Base-by-base conservation (phyloP, 192 early-diverging fungal genomes). In the Bifiguratus adelaidae region DNA sequence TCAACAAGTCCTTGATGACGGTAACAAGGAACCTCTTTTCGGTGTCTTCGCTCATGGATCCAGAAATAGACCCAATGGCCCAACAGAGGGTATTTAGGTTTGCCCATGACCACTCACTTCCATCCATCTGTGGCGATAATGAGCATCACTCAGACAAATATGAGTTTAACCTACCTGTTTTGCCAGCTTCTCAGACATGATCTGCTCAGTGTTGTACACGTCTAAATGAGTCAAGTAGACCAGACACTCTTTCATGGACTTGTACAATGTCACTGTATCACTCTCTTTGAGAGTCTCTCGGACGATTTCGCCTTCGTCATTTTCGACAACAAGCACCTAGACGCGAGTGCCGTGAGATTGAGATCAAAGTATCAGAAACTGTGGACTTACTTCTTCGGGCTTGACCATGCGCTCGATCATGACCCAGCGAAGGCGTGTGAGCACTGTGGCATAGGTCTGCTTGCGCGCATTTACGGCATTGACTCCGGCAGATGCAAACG, bases 401-500 rank as follows among this genome's bases (percentile, higher is more conserved):
- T 91, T 89, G 25, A 94, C 95, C 96, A 99, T 99, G 45, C 88
- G 76, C 59, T 94, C 92, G 56, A 99, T 99, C 92, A 97, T 94
- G 16, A 96, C 91, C 7, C 84, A 70, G 35, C 96, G 89, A 44
- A 99, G 74, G 22, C 77, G 77, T 4, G 87, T 77, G 18, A 99
- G 74, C 15, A 92, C 67, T 28, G 83, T 78, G n/a, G 73, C 64
- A 59, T 99, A 99, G 53, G 91, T 69, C 56, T 77, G 70, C 41
- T 91, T 89, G 40, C 95, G 81, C 27, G 67, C 56, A 30, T 52
- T 47, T 24, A 63, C 54, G 30, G 68, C 71, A 44, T 56, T 43
- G 16, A 53, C 55, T 32, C 53, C 49, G 16, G 52, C 54, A 19
- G 55, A 48, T 19, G 55, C 55, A n/a, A n/a, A n/a, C n/a, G n/a